These are phyloP conservation scores for Fomitiporia mediterranea DNA, from an alignment of 1,284 basidiomycete species.

Conservation along the genomic window DNA sequence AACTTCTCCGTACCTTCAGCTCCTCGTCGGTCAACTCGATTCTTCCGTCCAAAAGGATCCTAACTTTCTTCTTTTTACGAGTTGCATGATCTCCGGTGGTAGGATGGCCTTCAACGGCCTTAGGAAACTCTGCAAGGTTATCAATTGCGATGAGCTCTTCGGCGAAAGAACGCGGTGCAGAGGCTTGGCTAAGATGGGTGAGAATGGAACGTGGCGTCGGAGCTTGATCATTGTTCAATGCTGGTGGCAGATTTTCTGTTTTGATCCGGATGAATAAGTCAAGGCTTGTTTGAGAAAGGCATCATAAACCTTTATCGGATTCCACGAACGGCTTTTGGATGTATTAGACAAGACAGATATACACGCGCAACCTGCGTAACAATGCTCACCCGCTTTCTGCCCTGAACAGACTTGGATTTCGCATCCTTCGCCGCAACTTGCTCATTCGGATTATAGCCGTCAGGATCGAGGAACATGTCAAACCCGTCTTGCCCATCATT, in stretches of 20 bases:
- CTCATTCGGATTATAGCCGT: background rate
- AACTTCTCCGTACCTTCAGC: slow-evolving; percentile 50
- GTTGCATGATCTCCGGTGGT: background rate
- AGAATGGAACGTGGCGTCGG: slow-evolving; percentile 18
- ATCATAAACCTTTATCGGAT: slow-evolving; percentile 13
- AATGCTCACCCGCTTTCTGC: slow-evolving; percentile 10
- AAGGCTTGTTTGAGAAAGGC: background rate
- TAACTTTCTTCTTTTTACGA: slow-evolving; percentile 31
- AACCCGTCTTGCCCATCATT: slow-evolving; percentile 5
- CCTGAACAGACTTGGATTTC: background rate
- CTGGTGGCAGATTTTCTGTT: slow-evolving; percentile 14
- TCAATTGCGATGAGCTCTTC: background rate
- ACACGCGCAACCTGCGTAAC: background rate
- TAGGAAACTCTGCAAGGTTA: slow-evolving; percentile 1
- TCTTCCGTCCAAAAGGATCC: slow-evolving; percentile 50
- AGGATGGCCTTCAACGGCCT: background rate
- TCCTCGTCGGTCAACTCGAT: slow-evolving; percentile 78
- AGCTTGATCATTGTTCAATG: slow-evolving; percentile 17
- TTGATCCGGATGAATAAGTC: background rate
- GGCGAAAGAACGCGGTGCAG: slow-evolving; percentile 28
- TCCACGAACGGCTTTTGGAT: slow-evolving; percentile 12
- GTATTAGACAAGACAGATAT: no score
- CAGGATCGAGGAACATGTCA: slow-evolving; percentile 1
- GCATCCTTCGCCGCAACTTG: background rate
- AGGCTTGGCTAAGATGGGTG: slow-evolving; percentile 32